Evolutionary conservation across 768 basidiomycete species (phyloP).

Genomic region (Coprinopsis cinerea): DNA sequence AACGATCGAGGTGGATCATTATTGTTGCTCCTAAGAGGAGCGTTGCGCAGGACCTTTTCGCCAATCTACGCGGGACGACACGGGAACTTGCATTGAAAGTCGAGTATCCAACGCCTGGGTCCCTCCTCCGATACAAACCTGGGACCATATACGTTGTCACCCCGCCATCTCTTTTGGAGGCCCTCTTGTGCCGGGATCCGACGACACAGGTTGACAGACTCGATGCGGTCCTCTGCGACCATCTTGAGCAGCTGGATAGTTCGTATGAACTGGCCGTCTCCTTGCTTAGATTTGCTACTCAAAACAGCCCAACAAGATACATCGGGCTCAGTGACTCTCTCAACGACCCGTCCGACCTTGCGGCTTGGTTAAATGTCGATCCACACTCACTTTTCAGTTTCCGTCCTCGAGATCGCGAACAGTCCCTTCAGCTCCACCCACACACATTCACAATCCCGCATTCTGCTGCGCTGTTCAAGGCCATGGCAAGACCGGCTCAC

Average conservation of each 20-base stretch:
- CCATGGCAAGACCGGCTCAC: constrained; percentile 89
- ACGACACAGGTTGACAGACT: constrained; percentile 34
- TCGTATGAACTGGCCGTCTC: constrained; percentile 82
- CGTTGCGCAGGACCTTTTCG: constrained; percentile 47
- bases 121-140: constrained; percentile 28
- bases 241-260: constrained; percentile 76
- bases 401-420: constrained; percentile 76
- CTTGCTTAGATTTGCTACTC: constrained; percentile 58
- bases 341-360: constrained; percentile 74
- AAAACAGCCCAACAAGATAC: constrained; percentile 58
- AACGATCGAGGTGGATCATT: constrained; percentile 49
- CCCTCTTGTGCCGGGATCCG: constrained; percentile 29
- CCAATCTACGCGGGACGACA: constrained; percentile 43
- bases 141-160: constrained; percentile 54
- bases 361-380: constrained; percentile 76
- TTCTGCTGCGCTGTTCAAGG: constrained; percentile 81
- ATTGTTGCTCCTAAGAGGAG: constrained; percentile 57
- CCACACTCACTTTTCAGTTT: constrained; percentile 65
- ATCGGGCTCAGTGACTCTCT: constrained; percentile 77
- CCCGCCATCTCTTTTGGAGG: constrained; percentile 42
- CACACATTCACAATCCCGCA: constrained; percentile 83
- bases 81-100: constrained; percentile 33
- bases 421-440: constrained; percentile 59
- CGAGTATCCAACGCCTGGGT: constrained; percentile 19
- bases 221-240: constrained; percentile 73